Evolutionary conservation across 2,329 filamentous ascomycete genomes (phyloP).

Genomic region (Teratosphaeria pseudoeucalypti): DNA sequence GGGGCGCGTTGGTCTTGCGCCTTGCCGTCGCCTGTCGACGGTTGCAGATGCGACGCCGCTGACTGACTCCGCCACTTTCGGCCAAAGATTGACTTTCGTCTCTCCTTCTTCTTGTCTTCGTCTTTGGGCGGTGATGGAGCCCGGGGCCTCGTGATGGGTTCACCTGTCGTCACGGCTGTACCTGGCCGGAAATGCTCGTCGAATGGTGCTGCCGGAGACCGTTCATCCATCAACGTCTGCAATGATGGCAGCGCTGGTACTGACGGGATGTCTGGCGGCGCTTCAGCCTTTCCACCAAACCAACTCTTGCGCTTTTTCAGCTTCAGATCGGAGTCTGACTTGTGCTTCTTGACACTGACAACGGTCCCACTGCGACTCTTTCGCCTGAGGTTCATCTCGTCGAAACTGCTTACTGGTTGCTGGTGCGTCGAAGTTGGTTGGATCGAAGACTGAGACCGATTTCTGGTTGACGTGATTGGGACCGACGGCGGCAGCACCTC

Average conservation of each 20-base stretch:
- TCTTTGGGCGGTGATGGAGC: background rate
- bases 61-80: constrained; percentile 2
- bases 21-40: background rate
- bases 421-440: background rate
- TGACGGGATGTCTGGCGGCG: constrained; percentile 11
- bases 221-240: background rate
- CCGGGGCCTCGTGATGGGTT: constrained; percentile 1
- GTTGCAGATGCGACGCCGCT: background rate
- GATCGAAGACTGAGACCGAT: background rate
- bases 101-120: constrained; percentile 2
- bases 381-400: background rate
- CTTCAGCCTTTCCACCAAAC: constrained; percentile 14
- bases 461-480: background rate
- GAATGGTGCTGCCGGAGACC: background rate
- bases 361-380: background rate
- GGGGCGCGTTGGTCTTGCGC: background rate
- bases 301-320: constrained; percentile 15
- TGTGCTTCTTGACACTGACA: background rate
- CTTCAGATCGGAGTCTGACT: background rate
- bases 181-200: background rate
- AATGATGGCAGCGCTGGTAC: constrained; percentile 10
- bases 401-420: background rate
- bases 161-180: constrained; percentile 5
- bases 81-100: constrained; percentile 2
- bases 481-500: background rate